A percentile compares a stretch with the other conserved stretches of the same genome.
These are phyloP conservation scores for Eremochloa ophiuroides DNA, from an alignment of 176 grass and related monocot genomes.

Conservation along the genomic window DNA sequence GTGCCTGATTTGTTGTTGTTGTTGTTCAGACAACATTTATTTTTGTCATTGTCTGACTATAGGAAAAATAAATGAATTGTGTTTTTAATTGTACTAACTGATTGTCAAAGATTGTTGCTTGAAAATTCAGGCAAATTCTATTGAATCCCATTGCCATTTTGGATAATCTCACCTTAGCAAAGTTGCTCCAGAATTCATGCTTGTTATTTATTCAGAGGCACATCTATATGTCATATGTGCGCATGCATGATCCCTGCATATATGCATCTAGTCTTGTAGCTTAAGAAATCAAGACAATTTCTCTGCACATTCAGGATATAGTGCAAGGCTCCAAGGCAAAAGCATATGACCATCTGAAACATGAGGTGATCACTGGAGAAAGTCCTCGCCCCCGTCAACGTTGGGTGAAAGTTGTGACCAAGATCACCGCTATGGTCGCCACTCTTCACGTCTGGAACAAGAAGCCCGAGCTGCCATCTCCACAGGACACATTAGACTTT, in stretches of 20 bases:
- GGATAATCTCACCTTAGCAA: neutral
- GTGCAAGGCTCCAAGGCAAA: neutral
- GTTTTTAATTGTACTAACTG: no score
- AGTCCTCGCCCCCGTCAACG: neutral
- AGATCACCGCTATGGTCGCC: neutral
- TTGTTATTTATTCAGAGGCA: neutral
- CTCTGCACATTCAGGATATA: neutral
- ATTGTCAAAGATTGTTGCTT: no score
- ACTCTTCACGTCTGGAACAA: neutral
- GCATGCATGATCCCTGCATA: neutral
- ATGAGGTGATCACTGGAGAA: neutral
- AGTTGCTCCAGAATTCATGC: neutral
- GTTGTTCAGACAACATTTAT: no score
- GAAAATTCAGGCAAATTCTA: no score
- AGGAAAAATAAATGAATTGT: no score
- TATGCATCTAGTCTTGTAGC: neutral
- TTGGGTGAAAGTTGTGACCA: neutral
- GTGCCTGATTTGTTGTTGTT: no score
- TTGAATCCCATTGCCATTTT: neutral
- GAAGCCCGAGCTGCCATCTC: neutral
- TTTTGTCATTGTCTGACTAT: no score
- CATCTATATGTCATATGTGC: neutral
- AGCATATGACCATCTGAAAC: constrained; percentile 2
- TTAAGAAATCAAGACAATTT: neutral
- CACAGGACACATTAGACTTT: neutral